Conservation (phyloP, 768 basidiomycete species). For the Cubamyces sp. region DNA sequence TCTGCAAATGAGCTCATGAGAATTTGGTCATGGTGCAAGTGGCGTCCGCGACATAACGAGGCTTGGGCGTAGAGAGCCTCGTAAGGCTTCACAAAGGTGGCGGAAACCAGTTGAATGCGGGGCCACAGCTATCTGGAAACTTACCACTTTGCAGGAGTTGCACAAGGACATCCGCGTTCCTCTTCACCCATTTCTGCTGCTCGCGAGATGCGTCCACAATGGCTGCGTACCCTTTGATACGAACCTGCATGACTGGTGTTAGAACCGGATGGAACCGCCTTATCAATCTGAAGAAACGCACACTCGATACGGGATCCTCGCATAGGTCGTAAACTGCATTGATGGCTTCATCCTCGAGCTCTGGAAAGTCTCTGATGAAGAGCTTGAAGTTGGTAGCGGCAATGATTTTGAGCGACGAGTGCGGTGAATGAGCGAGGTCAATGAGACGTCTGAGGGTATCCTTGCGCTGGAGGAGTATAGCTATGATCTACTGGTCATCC, state of each 20-base stretch:
- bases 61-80: background rate
- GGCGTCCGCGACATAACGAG: background rate
- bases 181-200: constrained; percentile 61
- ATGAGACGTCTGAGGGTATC: constrained; percentile 58
- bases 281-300: constrained; percentile 33
- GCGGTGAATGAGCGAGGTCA: constrained; percentile 51
- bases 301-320: constrained; percentile 64
- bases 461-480: constrained; percentile 47
- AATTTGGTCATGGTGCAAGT: background rate
- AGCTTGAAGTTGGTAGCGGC: constrained; percentile 59
- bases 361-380: constrained; percentile 70
- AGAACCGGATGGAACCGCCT: too few species aligned
- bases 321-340: constrained; percentile 81
- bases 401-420: constrained; percentile 54
- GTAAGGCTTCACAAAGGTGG: background rate
- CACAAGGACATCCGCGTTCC: constrained; percentile 77
- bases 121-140: constrained; percentile 26
- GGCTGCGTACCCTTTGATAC: constrained; percentile 69
- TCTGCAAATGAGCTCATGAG: constrained; percentile 37
- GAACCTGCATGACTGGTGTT: constrained; percentile 48
- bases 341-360: constrained; percentile 74
- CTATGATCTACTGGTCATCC: background rate
- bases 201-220: constrained; percentile 54
- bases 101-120: background rate
- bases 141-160: constrained; percentile 75